These are phyloP conservation scores for Raphanus hybrid DNA, from an alignment of 441 rosid genomes.

Conservation along the genomic window DNA sequence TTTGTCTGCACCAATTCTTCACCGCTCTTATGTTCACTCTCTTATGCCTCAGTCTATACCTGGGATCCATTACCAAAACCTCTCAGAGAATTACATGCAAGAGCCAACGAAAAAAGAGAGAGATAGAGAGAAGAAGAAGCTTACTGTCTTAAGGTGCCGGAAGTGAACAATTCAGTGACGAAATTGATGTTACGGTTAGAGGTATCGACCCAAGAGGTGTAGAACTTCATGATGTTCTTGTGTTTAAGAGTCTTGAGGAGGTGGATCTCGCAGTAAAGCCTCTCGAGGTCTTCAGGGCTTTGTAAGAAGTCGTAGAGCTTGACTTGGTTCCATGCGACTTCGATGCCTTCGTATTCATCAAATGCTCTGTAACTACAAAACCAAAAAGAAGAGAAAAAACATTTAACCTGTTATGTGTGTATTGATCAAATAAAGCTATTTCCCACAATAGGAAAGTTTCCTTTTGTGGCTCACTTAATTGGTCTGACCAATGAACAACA, in stretches of 20 bases:
- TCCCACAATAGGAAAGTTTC: conserved; percentile 16
- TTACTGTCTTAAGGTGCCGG: conserved; percentile 98
- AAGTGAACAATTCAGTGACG: conserved; percentile 96
- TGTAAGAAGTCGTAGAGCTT: conserved; percentile 90
- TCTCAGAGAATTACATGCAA: conserved; percentile 8
- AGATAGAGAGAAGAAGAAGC: conserved; percentile 26
- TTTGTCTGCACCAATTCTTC: conserved; percentile 99
- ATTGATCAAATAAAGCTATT: not conserved
- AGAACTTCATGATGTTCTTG: conserved; percentile 95
- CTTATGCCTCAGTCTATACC: conserved; percentile 89
- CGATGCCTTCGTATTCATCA: conserved; percentile 96
- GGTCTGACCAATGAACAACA: not conserved
- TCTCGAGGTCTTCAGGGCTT: conserved; percentile 95
- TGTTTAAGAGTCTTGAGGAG: conserved; percentile 94
- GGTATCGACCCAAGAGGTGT: conserved; percentile 92
- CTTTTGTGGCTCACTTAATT: conserved; percentile 26
- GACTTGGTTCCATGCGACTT: conserved; percentile 99
- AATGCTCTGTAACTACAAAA: conserved; percentile 85
- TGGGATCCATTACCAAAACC: conserved; percentile 29
- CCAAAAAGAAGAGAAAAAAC: not conserved
- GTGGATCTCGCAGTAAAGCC: conserved; percentile 95
- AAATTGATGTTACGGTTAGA: conserved; percentile 91
- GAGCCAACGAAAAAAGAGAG: not conserved
- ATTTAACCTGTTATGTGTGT: no score
- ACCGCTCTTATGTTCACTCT: conserved; percentile 92